Evolutionary conservation across 768 basidiomycete species (phyloP).

Genomic region (Termitomyces sp.): DNA sequence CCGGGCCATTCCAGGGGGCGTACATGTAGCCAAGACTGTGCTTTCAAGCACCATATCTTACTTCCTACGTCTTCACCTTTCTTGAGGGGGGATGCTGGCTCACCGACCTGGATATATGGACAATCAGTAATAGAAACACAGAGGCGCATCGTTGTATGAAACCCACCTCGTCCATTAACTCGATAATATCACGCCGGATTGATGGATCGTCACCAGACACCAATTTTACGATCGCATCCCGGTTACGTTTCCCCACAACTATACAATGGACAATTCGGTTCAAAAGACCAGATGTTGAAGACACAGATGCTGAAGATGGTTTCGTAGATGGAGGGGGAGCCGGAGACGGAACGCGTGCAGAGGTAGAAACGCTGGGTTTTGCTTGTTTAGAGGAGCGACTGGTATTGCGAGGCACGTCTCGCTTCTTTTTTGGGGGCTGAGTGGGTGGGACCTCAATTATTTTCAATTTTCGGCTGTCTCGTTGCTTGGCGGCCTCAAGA

Average conservation of each 20-base stretch:
- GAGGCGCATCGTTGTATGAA: background rate
- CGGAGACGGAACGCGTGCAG: conserved; percentile 24
- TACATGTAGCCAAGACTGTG: conserved; percentile 59
- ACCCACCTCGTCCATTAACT: conserved; percentile 47
- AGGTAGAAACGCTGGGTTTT: conserved; percentile 23
- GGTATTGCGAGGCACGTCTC: conserved; percentile 39
- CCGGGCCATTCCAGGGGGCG: conserved; percentile 60
- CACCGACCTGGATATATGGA: conserved; percentile 40
- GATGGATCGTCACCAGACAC: conserved; percentile 37
- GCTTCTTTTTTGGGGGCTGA: conserved; percentile 36
- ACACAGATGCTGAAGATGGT: conserved; percentile 11
- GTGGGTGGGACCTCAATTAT: conserved; percentile 42
- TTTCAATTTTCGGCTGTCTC: conserved; percentile 41
- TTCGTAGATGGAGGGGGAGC: conserved; percentile 16
- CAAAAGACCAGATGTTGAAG: conserved; percentile 15
- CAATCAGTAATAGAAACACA: background rate
- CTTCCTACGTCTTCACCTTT: conserved; percentile 30
- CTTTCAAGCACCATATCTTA: conserved; percentile 49
- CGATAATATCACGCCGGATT: conserved; percentile 37
- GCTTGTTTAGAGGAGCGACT: conserved; percentile 23
- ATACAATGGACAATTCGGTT: conserved; percentile 50
- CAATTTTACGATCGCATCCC: conserved; percentile 41
- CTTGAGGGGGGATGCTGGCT: conserved; percentile 29
- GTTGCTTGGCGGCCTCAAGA: conserved; percentile 36
- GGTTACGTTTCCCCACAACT: conserved; percentile 42